Evolutionary conservation across 164 flowering plant genomes (phyloP), one percentile per base, ranked within the genome.

Genomic region (Aristolochia fimbriata): DNA sequence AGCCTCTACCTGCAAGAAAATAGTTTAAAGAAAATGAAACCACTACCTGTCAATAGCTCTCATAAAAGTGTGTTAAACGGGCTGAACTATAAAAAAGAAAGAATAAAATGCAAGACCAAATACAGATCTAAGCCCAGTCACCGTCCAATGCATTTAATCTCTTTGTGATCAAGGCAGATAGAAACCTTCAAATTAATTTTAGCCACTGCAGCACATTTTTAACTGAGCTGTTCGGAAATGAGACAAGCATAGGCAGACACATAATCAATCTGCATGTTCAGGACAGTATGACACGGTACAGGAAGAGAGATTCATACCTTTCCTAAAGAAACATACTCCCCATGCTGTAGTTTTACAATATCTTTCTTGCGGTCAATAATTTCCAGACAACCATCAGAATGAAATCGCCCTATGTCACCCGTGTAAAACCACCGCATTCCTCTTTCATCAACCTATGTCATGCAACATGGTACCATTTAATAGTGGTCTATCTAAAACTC

Each of bases 341-440:
- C 99, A 74, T 93, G 99, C 73, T 93, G 99, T 70, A 93, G 99
- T 75, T 93, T 93, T 58, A 93, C 94, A 43, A 93, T 93, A 66
- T 93, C 99, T 75, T 93, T 93, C 58, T 86, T 93, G 47, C 97
- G 97, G 71, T 93, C 99, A 75, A 90, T 75, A 62, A 93, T 91
- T 78, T 93, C 92, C 64, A 93, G 86, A 78, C 97, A 93, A 63
- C 99, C 99, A 78, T 93, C 99, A 54, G 80, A 33, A 65, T 93
- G 96, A 71, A 91, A 81, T 62, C 62, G 87, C 61, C 99, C 99
- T 16, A 93, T 76, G 65, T 93, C 99, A 56, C 97, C 99, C 15
- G 93, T 79, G 74, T 85, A 88, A 76, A 93, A 93, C 99, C 99
- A 93, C 74, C 87, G 77, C 89, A 83, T 85, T 57, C 99, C 95